Evolutionary conservation across 345 rosid genomes (phyloP), one percentile per base, ranked within the genome.

Genomic region (Eucalyptus coolabah): DNA sequence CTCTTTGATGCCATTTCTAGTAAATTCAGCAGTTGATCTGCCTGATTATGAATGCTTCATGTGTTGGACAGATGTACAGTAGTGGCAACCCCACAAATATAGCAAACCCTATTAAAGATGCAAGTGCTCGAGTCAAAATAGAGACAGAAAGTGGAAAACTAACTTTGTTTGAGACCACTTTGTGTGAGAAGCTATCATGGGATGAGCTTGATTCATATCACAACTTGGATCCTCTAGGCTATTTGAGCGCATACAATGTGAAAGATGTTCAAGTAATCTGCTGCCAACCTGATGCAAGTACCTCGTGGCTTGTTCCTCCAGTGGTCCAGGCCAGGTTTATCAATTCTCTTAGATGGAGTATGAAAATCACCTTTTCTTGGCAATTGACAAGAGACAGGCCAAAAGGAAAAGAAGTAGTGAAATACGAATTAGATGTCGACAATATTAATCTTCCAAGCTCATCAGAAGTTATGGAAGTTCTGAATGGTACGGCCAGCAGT

Each of bases 71-170:
- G 95, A 93, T 93, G 92, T 93, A 92, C 87, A 93, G 95, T 90
- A 92, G 95, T 30, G 95, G 95, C 21, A 93, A 93, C 86, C 95
- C 95, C 30, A 93, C 95, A 23, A 93, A 92, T 88, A 93, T 93
- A n/a, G 95, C 93, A 24, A 93, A 93, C 88, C 95, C 93, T 47
- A 91, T 93, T 54, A 91, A 92, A 91, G 93, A 93, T 24, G 94
- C 95, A 28, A 93, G 92, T 88, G 89, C 91, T 67, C 89, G 56
- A 86, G 92, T 92, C 56, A 93, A 93, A 85, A 89, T 93, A 89
- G 91, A 90, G 92, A 92, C 95, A 51, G 86, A 90, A 44, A 91
- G 93, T 32, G 95, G 95, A 77, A 87, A 90, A 87, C 90, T 93
- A 21, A 92, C 93, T 51, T 86, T 93, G 89, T 92, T 88, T 86